phyloP scores from a whole-genome alignment of 495 filamentous ascomycete species.

The Podospora sp. region DNA sequence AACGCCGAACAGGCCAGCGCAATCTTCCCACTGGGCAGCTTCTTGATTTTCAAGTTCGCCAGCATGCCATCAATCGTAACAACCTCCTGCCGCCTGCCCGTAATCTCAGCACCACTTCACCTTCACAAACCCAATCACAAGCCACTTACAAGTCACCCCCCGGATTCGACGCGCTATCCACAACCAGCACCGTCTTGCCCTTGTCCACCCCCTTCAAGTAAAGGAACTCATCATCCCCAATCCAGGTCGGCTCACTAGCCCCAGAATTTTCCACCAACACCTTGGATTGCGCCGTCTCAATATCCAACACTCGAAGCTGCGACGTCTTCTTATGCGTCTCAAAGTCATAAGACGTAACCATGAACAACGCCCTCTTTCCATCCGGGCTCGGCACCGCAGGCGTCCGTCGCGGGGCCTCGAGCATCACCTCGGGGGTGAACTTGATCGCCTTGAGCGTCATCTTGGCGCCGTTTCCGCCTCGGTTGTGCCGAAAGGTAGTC shows the following conservation, averaged over 20 bases:
- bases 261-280: slow-evolving; percentile 65
- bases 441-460: slow-evolving; percentile 71
- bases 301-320: slow-evolving; percentile 76
- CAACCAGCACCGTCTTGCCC: slow-evolving; percentile 65
- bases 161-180: slow-evolving; percentile 59
- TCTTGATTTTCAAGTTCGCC: slow-evolving; percentile 72
- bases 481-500: background rate
- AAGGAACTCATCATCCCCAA: slow-evolving; percentile 66
- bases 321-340: slow-evolving; percentile 71
- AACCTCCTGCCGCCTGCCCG: slow-evolving; percentile 57
- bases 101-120: slow-evolving; percentile 18
- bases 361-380: slow-evolving; percentile 71
- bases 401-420: slow-evolving; percentile 81
- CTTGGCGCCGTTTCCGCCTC: slow-evolving; percentile 7
- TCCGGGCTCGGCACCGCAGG: slow-evolving; percentile 72
- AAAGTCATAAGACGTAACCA: slow-evolving; percentile 79
- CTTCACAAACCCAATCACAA: background rate
- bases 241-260: slow-evolving; percentile 74
- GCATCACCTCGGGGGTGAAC: slow-evolving; percentile 79
- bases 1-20: slow-evolving; percentile 70
- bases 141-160: slow-evolving; percentile 11
- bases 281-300: slow-evolving; percentile 65
- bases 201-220: slow-evolving; percentile 67
- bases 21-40: slow-evolving; percentile 61
- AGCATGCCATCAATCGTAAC: slow-evolving; percentile 67